Conservation (phyloP, 345 rosid genomes). For the Tarenaya hassleriana region DNA sequence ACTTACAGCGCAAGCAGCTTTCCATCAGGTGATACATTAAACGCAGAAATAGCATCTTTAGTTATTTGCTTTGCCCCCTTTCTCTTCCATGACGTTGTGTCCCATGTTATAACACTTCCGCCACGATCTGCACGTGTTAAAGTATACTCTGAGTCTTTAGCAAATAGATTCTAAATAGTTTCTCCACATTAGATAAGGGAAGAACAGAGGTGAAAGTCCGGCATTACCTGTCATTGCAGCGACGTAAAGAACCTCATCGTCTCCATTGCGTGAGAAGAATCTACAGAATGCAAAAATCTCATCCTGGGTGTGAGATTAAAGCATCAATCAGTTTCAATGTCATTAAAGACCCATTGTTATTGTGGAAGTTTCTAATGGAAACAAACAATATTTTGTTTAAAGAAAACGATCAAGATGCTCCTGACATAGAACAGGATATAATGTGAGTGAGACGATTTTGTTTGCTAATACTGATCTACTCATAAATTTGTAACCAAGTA, state of each 20-base stretch:
- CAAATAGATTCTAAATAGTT: constrained; percentile 3
- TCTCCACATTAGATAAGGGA: not conserved
- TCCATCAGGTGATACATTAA: constrained; percentile 80
- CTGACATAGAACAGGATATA: no score
- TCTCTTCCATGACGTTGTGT: constrained; percentile 63
- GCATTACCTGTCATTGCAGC: constrained; percentile 72
- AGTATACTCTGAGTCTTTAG: not conserved
- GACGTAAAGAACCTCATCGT: constrained; percentile 46
- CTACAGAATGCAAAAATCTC: constrained; percentile 78
- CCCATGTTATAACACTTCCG: constrained; percentile 64
- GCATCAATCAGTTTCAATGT: constrained; percentile 20
- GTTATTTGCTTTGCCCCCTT: constrained; percentile 44
- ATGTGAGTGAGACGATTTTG: no score
- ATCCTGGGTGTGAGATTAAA: constrained; percentile 40
- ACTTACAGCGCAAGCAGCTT: constrained; percentile 67
- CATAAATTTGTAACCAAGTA: no score
- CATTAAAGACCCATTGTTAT: no score
- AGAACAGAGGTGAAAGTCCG: not conserved
- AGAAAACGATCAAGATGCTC: no score
- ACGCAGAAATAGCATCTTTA: constrained; percentile 50
- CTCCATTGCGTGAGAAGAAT: constrained; percentile 49
- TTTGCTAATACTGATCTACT: no score
- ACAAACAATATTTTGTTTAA: not conserved
- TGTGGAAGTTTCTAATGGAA: not conserved
- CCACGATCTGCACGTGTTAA: constrained; percentile 44